Evolutionary conservation across 2,329 filamentous ascomycete genomes (phyloP), one percentile per base, ranked within the genome.

Genomic region (Ophiocordyceps sinensis): DNA sequence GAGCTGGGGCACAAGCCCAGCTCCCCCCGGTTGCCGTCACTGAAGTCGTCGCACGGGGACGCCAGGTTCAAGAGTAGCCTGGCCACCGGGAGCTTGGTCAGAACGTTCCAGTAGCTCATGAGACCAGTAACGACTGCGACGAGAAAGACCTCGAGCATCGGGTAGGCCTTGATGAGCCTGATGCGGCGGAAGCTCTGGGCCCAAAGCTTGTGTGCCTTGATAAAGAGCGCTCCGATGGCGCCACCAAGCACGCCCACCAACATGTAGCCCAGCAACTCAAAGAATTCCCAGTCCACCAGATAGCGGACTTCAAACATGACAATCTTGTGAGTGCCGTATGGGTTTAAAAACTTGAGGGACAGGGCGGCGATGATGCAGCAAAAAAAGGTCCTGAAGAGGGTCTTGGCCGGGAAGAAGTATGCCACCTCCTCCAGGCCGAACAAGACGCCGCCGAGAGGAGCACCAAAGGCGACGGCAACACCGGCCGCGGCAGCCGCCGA

Each of bases 331-430:
- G 88, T 96, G 28, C 89, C 89, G 52, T 96, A 98, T 0, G 91
- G 91, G 52, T 98, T 93, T 31, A 96, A 68, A 49, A 95, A 95
- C 54, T 95, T 95, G 50, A 98, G 68, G 1, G 88, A 89, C 29
- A 98, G 63, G 0, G 91, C 87, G 2, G 91, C 88, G 28, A 83
- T 81, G 51, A 96, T 96, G 61, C 89, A 96, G 66, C 89, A 96
- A 63, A 96, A 96, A 61, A 98, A 98, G 0, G 91, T 96, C 41
- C 91, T 73, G 66, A 98, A 98, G 9, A 98, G 73, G 0, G 89
- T 96, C 65, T 98, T 96, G 6, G 89, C 86, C 0, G 91, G 89
- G 58, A 96, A 96, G 61, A 96, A 96, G 61, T 96, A 96, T 50
- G 85, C 78, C 46, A 96, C 88, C 70, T 96, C 91, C 61, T 98